Base-by-base conservation (phyloP, 768 basidiomycete genomes). In the Piloderma croceum region DNA sequence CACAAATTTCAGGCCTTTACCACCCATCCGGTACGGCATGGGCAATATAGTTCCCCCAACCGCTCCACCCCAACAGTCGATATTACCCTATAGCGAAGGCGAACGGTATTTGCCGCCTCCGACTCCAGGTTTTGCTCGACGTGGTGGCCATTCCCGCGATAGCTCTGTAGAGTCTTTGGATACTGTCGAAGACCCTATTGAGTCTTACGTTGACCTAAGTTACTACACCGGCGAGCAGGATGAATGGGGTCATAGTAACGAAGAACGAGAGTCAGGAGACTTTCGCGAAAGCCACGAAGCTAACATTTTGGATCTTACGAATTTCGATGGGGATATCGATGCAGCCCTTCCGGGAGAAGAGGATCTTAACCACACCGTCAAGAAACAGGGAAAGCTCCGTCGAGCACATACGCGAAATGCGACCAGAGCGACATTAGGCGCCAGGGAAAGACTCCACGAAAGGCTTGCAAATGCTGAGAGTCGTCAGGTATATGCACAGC, bases 291-390 rank as follows among this genome's bases (percentile, higher is more conserved):
- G 65, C 3, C 69, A 71, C 41, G 71, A 74, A 43, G 66, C 67
- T 31, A 71, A 77, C 38, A 68, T 75, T 1, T 60, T 83, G 4
- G 83, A 88, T 47, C 61, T 83, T 43, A 84, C 84, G 4, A 81
- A 86, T 51, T 90, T 86, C 52, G 83, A 88, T 44, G 85, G 84
- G 19, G 86, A 90, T 46, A 67, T 80, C 31, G 77, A 83, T 44
- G 62, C 71, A 11, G 60, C 65, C 12, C 57, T 76, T 15, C 77
- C 76, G 2, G 80, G 74, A 6, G 84, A 87, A 49, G 63, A 54
- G 7, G 58, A 62, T 44, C 62, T 89, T 19, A 79, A 71, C 38
- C 55, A 61, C 21, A 61, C 58, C 22, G 59, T 89, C 23, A 71
- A 69, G 56, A 76, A 76, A 53, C 76, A 80, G 52, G 84, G 84